Base-by-base conservation (phyloP, 805 yeast species). In the Yamadazyma kitorensis region DNA sequence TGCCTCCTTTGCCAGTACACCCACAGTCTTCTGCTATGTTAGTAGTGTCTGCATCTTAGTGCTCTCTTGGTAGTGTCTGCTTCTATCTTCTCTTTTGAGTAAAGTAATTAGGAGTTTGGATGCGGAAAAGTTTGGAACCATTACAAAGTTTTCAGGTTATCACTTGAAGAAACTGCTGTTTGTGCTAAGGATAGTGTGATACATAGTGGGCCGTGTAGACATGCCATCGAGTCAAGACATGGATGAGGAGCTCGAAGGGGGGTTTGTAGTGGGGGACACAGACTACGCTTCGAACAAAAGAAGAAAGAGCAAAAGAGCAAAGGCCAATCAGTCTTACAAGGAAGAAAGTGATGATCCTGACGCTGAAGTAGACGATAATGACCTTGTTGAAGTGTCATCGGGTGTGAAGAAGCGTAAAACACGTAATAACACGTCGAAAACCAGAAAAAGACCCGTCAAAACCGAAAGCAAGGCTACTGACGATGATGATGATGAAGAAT, bases 201-300 rank as follows among this genome's bases (percentile, higher is more conserved):
- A n/a, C n/a, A n/a, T n/a, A n/a, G n/a, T n/a, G n/a, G 17, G 27
- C 19, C 5, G 12, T 26, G 11, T 25, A 11, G 22, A 19, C 16
- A 34, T 34, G 37, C 33, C 37, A 10, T 28, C 37, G 7, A 29
- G 33, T 19, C 37, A 35, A 26, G 39, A 35, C 17, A 22, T 14
- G 4, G 34, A 30, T 17, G 17, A 29, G 13, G 25, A 20, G 3
- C n/a, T 20, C 4, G 47, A 47, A n/a, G 76, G 74, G 6, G 76
- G 74, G 13, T 70, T 70, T 41, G 47, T 70, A 3, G 50, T 52
- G 6, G 59, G 64, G 41, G 74, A 68, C 39, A 62, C 64, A 8
- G 51, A 51, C 30, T 43, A 41, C 43, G 44, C 53, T 13, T 37
- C 45, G 13, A 42, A 44, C 27, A 45, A 41, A 28, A 47, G 45